Base-by-base conservation (phyloP, 257 asterid genomes). In the Rehmannia glutinosa region DNA sequence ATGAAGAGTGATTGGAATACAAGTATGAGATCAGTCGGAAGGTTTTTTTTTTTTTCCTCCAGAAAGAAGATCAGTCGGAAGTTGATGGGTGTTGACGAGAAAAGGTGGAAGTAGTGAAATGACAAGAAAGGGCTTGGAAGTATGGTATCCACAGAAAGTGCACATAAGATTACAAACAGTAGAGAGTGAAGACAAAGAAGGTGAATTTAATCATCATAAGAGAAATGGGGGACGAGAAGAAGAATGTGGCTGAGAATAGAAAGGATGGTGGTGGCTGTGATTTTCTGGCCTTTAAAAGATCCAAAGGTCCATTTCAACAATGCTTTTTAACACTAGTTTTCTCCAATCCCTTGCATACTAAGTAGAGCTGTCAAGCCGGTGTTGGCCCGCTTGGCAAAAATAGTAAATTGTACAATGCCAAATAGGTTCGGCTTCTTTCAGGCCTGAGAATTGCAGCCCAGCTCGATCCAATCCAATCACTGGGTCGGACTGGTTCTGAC, bases 131-230 rank as follows among this genome's bases (percentile, higher is more conserved):
- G 72, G 63, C 45, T 66, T 36, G 41, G 28, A 66, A 53, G 54
- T 51, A 66, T 53, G 9, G 71, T 11, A 38, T 50, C 36, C 71
- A 65, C 61, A 65, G 36, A 65, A 32, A 50, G 23, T 65, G 70
- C n/a, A 20, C 6, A 1, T 0, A 3, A 16, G 21, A 4, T 2
- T 7, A 16, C 54, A 43, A 15, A 4, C 38, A n/a, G 4, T 45
- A 15, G 54, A 28, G 36, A 8, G 13, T 16, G 69, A 23, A 17
- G 32, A 45, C 21, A 33, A 7, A 41, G 7, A 24, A 7, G 47
- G 30, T 7, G 25, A 45, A 45, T 15, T 0, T 0, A 45, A 17
- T 17, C 15, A 4, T 16, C 46, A 41, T 11, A 41, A 8, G n/a
- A 41, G 3, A 41, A n/a, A n/a, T n/a, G n/a, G n/a, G 16, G 23